phyloP scores from a whole-genome alignment of 2,329 filamentous ascomycete species.

The Colletotrichum endophyticum region DNA sequence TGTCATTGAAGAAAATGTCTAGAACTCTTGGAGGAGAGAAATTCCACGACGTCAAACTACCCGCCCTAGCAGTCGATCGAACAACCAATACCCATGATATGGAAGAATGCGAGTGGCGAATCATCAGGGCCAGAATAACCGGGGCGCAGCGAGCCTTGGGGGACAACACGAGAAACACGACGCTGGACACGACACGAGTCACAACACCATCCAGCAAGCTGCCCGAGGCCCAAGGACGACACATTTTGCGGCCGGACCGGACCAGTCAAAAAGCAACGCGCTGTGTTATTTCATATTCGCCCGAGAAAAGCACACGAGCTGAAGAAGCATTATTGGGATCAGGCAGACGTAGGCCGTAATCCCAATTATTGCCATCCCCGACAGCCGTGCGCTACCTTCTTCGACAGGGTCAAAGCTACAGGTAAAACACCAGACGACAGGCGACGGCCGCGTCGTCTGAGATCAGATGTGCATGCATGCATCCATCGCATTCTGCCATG shows the following conservation, averaged over 20 bases:
- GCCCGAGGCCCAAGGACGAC: background rate
- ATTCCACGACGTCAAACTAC: background rate
- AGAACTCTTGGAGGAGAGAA: background rate
- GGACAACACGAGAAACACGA: background rate
- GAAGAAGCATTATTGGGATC: background rate
- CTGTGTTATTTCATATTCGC: background rate
- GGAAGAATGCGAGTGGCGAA: background rate
- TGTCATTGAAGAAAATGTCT: background rate
- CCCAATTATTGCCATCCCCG: background rate
- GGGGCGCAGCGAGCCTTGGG: background rate
- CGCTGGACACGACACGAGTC: background rate
- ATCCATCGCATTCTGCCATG: background rate
- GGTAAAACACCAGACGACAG: slow-evolving; percentile 11
- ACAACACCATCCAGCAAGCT: background rate
- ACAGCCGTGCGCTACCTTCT: background rate
- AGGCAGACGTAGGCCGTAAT: background rate
- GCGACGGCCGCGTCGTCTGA: background rate
- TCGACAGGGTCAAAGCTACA: background rate
- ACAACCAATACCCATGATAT: background rate
- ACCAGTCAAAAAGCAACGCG: background rate
- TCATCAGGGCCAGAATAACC: background rate
- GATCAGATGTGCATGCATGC: background rate
- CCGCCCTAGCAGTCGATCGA: background rate
- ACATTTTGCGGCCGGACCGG: background rate
- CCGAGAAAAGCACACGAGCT: background rate